Evolutionary conservation across 139 green algal species (phyloP), one percentile per base, ranked within the genome.

Genomic region (Dunaliella primolecta): DNA sequence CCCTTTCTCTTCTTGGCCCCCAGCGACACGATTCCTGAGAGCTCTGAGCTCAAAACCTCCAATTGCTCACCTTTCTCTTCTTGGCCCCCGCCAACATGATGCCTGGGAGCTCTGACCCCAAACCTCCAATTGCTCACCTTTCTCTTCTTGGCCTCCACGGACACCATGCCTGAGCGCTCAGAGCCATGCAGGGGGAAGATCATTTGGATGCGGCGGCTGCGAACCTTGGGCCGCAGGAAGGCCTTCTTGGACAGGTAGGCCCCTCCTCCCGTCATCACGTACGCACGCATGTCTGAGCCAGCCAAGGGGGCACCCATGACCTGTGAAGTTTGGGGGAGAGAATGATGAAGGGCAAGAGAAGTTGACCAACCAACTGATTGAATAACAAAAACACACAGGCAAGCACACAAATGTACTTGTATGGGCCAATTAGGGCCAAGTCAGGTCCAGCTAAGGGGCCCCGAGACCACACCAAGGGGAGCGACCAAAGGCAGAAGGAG

Each of bases 61-160:
- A 15, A 64, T 7, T 64, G 46, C 46, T 7, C 46, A 93, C 90
- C 79, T 90, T 75, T 29, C 87, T n/a, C 21, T 71, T 35, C 35
- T 72, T 30, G 71, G 36, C 34, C 29, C 27, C 29, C 23, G 35
- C 29, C 27, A 21, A 36, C 33, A 81, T 38, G 15, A 75, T 29
- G 56, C 25, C 27, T 35, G 21, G 23, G 34, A 31, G 3, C 27
- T 83, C 35, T 36, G 29, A 3, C 29, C 29, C 2, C 32, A 7
- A 36, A 35, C 79, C 7, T 64, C 7, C 46, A 64, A 64, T 7
- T 25, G 46, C 46, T 7, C 46, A 93, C 92, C 79, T 90, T 75
- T 29, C 87, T 90, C 81, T 94, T 94, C 85, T 97, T 97, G 71
- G 90, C 94, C 83, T 97, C 94, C 74, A 97, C 75, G 0, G 93